These are phyloP conservation scores for Periconia macrospinosa DNA, from an alignment of 2,329 filamentous ascomycete genomes.

Conservation along the genomic window DNA sequence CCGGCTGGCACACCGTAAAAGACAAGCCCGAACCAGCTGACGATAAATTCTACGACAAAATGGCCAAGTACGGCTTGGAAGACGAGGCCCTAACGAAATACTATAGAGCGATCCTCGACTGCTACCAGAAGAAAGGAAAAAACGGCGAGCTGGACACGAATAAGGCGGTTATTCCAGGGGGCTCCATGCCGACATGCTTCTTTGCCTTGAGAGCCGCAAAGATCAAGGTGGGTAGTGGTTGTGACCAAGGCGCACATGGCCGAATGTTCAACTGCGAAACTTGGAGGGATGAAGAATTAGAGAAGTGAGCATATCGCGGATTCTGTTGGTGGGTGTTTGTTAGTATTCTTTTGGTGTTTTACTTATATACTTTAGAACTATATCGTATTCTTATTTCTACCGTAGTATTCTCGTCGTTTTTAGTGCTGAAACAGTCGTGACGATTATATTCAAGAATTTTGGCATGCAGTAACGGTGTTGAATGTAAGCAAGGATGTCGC, in stretches of 20 bases:
- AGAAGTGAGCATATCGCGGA: too few relatives aligned
- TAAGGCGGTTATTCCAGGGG: background rate
- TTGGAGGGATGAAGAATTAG: too few relatives aligned
- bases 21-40: background rate
- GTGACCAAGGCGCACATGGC: background rate
- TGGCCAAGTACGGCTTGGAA: background rate
- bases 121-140: slow-evolving; percentile 1
- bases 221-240: background rate
- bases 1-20: background rate
- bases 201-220: background rate
- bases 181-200: background rate
- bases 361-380: too few relatives aligned
- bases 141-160: background rate
- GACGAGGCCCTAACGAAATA: background rate
- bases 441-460: too few relatives aligned
- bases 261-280: too few relatives aligned
- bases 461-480: too few relatives aligned
- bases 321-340: too few relatives aligned
- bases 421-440: too few relatives aligned
- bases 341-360: too few relatives aligned
- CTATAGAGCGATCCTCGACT: background rate
- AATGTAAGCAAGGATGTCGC: too few relatives aligned
- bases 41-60: background rate
- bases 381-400: too few relatives aligned
- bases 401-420: too few relatives aligned